Percentiles rank a stretch among this genome's conserved stretches.
These are phyloP conservation scores for Tardiomyces blankii DNA, from an alignment of 1,139 yeast genomes.

Conservation along the genomic window DNA sequence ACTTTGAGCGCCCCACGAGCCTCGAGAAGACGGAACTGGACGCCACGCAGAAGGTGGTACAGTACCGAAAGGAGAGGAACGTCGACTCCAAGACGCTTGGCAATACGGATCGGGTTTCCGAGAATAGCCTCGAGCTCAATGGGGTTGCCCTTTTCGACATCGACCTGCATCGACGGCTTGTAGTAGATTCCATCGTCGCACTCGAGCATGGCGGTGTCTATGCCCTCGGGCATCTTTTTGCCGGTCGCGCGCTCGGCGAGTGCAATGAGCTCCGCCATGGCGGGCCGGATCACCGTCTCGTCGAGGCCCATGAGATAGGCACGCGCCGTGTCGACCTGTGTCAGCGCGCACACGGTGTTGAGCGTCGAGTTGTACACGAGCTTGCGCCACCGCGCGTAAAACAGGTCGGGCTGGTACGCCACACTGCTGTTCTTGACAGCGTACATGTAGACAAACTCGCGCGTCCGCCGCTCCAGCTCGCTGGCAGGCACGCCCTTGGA, in stretches of 20 bases:
- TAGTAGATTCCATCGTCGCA: constrained; percentile 57
- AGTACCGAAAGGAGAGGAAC: constrained; percentile 50
- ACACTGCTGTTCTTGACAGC: constrained; percentile 33
- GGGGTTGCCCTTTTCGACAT: constrained; percentile 55
- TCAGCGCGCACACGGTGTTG: constrained; percentile 50
- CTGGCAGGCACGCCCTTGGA: constrained; percentile 24
- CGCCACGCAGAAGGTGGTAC: constrained; percentile 45
- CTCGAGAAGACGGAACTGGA: constrained; percentile 52
- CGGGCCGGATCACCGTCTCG: constrained; percentile 33
- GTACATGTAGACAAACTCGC: constrained; percentile 41
- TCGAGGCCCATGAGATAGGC: constrained; percentile 45
- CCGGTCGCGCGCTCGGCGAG: constrained; percentile 56
- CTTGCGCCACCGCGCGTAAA: constrained; percentile 50
- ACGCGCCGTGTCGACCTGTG: constrained; percentile 49
- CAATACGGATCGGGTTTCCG: constrained; percentile 59
- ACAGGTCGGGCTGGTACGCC: constrained; percentile 29
- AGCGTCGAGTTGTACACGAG: constrained; percentile 57
- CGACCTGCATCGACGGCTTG: constrained; percentile 66
- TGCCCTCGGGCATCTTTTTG: constrained; percentile 35
- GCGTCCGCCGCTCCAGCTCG: constrained; percentile 27
- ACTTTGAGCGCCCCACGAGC: constrained; percentile 33
- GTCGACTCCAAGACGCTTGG: constrained; percentile 40
- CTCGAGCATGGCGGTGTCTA: constrained; percentile 39
- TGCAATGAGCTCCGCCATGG: constrained; percentile 51
- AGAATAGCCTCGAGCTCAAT: constrained; percentile 62